A percentile compares a stretch with the other conserved stretches of the same genome.
phyloP scores from a whole-genome alignment of 495 filamentous ascomycete genomes.

The Talaromyces trachyspermus region DNA sequence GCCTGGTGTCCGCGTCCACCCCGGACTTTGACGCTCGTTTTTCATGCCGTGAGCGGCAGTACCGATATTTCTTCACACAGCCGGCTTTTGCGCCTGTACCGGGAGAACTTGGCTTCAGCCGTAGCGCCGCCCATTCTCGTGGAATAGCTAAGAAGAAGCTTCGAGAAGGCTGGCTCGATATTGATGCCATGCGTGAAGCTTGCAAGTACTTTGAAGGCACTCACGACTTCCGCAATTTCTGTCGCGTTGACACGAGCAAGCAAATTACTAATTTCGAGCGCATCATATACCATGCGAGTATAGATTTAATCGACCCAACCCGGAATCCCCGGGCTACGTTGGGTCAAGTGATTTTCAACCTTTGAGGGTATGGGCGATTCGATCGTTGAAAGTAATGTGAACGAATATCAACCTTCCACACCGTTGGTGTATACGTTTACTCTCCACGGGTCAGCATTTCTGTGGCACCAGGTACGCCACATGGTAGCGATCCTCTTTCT shows the following conservation, averaged over 20 bases:
- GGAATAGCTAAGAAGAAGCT: constrained; percentile 20
- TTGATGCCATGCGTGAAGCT: constrained; percentile 75
- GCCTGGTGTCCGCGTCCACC: constrained; percentile 84
- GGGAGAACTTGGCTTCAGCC: constrained; percentile 26
- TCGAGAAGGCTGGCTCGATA: constrained; percentile 62
- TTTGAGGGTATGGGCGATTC: constrained; percentile 9
- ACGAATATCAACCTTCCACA: constrained; percentile 15
- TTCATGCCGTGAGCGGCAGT: constrained; percentile 79
- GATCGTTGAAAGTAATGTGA: constrained; percentile 12
- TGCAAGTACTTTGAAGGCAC: constrained; percentile 70
- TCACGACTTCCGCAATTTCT: constrained; percentile 97
- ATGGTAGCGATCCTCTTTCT: constrained; percentile 84
- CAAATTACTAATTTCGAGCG: constrained; percentile 76
- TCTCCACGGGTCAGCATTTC: constrained; percentile 83
- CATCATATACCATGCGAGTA: constrained; percentile 65
- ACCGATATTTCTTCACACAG: constrained; percentile 96
- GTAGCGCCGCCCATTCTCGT: constrained; percentile 11
- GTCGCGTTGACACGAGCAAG: constrained; percentile 80
- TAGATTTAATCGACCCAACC: constrained; percentile 55
- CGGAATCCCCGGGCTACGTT: constrained; percentile 34
- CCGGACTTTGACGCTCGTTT: constrained; percentile 84
- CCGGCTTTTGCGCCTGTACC: constrained; percentile 66
- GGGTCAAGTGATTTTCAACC: constrained; percentile 27
- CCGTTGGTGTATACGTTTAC: constrained; percentile 79
- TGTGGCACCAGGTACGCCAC: constrained; percentile 96